Conservation (phyloP, 2,329 filamentous ascomycete genomes). For the Exophiala oligosperma region DNA sequence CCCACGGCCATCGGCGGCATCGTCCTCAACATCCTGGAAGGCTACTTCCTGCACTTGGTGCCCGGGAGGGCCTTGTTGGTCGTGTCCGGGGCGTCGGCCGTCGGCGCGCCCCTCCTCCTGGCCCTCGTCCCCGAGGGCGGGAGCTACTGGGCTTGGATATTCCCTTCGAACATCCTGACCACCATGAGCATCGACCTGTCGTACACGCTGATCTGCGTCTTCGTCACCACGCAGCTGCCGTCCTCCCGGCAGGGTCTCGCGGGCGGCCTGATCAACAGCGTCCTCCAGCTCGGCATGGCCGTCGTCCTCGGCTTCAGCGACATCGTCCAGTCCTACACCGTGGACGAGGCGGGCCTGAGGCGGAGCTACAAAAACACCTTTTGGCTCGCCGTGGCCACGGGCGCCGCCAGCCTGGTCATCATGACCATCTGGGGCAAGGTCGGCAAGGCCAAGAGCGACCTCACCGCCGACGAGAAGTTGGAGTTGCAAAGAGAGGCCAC, state of each 20-base stretch:
- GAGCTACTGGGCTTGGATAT: slow-evolving; percentile 72
- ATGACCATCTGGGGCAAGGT: slow-evolving; percentile 57
- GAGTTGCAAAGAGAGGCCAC: slow-evolving; percentile 29
- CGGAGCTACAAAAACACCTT: slow-evolving; percentile 55
- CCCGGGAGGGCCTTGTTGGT: slow-evolving; percentile 63
- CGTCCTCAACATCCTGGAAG: slow-evolving; percentile 62
- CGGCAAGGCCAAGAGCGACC: slow-evolving; percentile 56
- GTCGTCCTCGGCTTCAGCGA: slow-evolving; percentile 71
- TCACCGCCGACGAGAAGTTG: slow-evolving; percentile 58
- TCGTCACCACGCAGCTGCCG: slow-evolving; percentile 72
- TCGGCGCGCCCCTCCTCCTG: slow-evolving; percentile 62
- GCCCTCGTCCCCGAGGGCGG: slow-evolving; percentile 60
- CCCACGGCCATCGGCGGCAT: slow-evolving; percentile 70
- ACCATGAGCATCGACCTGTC: slow-evolving; percentile 75
- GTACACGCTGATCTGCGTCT: slow-evolving; percentile 74
- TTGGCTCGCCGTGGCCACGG: slow-evolving; percentile 63
- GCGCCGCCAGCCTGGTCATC: slow-evolving; percentile 53
- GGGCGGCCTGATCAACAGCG: slow-evolving; percentile 68
- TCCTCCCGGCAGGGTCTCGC: slow-evolving; percentile 68
- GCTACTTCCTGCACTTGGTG: slow-evolving; percentile 66
- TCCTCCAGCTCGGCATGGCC: slow-evolving; percentile 71
- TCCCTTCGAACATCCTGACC: slow-evolving; percentile 61
- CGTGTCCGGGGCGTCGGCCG: slow-evolving; percentile 60
- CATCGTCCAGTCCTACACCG: slow-evolving; percentile 55
- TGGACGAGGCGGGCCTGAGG: slow-evolving; percentile 39